Conservation (phyloP, 208 protist genomes). For the Acanthamoeba sp. region DNA sequence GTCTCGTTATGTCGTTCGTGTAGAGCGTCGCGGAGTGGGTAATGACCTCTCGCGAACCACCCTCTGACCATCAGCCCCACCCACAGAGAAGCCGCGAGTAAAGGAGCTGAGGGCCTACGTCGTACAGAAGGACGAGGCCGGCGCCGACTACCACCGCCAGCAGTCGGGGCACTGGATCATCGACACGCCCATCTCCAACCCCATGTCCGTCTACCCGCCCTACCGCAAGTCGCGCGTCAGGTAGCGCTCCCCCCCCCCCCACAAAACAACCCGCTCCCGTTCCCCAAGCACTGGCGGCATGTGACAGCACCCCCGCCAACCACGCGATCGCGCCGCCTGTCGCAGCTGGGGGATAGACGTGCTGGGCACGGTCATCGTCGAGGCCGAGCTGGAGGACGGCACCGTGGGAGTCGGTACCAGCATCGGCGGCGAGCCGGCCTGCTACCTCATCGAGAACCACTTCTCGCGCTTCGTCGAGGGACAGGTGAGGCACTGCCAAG, state of each 20-base stretch:
- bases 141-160: conserved; percentile 84
- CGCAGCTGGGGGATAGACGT: conserved; percentile 83
- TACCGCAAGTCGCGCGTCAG: conserved; percentile 73
- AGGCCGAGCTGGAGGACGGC: conserved; percentile 86
- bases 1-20: background rate
- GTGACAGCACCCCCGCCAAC: no score
- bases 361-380: conserved; percentile 85
- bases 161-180: conserved; percentile 83
- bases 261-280: background rate
- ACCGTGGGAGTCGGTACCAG: conserved; percentile 84
- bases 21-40: background rate
- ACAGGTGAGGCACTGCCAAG: background rate
- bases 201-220: conserved; percentile 57
- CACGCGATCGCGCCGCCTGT: no score
- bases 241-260: background rate
- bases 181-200: conserved; percentile 83
- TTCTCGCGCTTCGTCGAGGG: conserved; percentile 85
- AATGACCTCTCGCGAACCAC: no score
- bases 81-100: conserved; percentile 57
- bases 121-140: conserved; percentile 77
- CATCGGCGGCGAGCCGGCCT: conserved; percentile 86
- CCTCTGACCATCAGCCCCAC: no score
- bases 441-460: conserved; percentile 87
- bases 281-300: no score
- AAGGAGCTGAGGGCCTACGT: conserved; percentile 83